Base-by-base conservation (phyloP, 345 rosid species). In the Citrus reticulata region DNA sequence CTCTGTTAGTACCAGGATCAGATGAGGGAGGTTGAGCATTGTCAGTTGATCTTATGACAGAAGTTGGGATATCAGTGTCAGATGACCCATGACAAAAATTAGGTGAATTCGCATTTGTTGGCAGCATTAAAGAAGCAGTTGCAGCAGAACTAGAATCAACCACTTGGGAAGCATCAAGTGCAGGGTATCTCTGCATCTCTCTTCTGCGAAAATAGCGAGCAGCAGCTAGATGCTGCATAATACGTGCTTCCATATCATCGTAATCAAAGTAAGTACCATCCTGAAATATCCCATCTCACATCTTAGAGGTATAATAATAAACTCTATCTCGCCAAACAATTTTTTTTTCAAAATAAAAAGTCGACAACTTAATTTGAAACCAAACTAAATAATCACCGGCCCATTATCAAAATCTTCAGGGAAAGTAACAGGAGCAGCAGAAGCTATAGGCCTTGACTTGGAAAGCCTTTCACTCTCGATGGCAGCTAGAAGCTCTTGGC, bases 401-500 rank as follows among this genome's bases (percentile, higher is more conserved):
- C 83, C 95, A 11, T 72, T 80, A 73, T 83, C 88, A 80, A 81
- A 82, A 74, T 85, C 85, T 40, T 89, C 90, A 63, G 20, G 77
- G 46, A 83, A 81, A 40, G 80, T 68, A 54, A 77, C 55, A 29
- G 89, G 76, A 54, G 85, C 58, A 66, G 83, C 58, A n/a, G 83
- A 71, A 79, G 89, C 67, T 35, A 70, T 27, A 77, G 75, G 87
- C 60, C 82, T 91, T 34, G 88, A 83, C 89, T 91, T 86, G 55
- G 76, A 63, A 37, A 20, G 63, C 82, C 94, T 90, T 83, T 91
- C 98, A 64, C 69, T 84, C 66, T 87, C 94, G 42, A 93, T 85
- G 73, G 92, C 93, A 85, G 85, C 82, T 49, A 95, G 83, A 79
- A 95, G 92, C 86, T 95, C 98, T 89, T 93, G 98, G 83, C 98